Conservation (phyloP, 2,329 filamentous ascomycete genomes). For the Torrubiella hemipterigena region DNA sequence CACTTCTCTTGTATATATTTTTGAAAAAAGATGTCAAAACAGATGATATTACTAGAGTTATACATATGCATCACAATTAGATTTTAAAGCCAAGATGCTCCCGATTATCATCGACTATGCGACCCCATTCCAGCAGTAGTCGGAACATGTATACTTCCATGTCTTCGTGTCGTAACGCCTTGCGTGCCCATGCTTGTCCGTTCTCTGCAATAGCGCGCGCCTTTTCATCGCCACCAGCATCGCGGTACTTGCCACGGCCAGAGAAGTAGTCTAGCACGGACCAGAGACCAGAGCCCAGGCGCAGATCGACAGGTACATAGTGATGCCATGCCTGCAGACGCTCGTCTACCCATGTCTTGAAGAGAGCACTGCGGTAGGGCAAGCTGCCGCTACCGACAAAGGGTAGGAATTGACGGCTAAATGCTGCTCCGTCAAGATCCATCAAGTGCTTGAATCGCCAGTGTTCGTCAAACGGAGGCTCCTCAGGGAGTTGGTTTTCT, state of each 20-base stretch:
- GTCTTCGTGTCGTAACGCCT: slow-evolving; percentile 51
- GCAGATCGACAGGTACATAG: slow-evolving; percentile 48
- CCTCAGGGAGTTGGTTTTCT: slow-evolving; percentile 1
- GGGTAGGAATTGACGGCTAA: slow-evolving; percentile 53
- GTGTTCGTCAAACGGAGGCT: slow-evolving; percentile 23
- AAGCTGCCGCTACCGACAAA: slow-evolving; percentile 53
- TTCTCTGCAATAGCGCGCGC: slow-evolving; percentile 17
- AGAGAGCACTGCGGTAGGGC: slow-evolving; percentile 51
- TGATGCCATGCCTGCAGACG: slow-evolving; percentile 50
- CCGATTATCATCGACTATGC: slow-evolving; percentile 45
- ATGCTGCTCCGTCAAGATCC: slow-evolving; percentile 60
- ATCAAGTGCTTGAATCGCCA: slow-evolving; percentile 52
- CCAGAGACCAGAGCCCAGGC: slow-evolving; percentile 44
- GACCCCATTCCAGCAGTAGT: slow-evolving; percentile 57
- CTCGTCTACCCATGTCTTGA: slow-evolving; percentile 53
- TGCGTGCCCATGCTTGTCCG: slow-evolving; percentile 40
- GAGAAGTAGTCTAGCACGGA: slow-evolving; percentile 28
- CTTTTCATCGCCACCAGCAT: slow-evolving; percentile 9
- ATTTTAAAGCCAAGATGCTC: slow-evolving; percentile 21
- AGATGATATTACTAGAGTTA: no score
- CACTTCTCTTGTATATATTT: no score
- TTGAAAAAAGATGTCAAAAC: no score
- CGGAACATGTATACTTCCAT: slow-evolving; percentile 68
- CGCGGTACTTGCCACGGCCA: slow-evolving; percentile 18
- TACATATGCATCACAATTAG: no score